These are phyloP conservation scores for Wallacemonas collosoma DNA, from an alignment of 208 protist species.

Conservation along the genomic window DNA sequence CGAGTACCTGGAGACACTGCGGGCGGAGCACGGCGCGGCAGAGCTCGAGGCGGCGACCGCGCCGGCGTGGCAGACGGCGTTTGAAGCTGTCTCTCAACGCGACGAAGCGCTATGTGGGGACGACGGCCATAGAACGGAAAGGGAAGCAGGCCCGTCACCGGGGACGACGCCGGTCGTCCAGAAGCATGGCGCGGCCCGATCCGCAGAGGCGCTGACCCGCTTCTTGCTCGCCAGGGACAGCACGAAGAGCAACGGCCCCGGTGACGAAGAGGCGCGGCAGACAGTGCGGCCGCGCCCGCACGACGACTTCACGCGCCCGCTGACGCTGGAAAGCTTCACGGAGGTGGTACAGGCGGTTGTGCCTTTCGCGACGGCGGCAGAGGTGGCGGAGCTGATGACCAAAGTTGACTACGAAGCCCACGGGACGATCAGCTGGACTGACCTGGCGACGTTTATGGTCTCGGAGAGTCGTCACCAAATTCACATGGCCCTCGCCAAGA, in stretches of 20 bases:
- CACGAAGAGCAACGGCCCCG: too few relatives aligned
- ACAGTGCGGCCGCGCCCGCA: neutral
- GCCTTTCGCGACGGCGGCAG: slow-evolving; percentile 35
- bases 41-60: neutral
- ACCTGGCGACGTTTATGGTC: slow-evolving; percentile 77
- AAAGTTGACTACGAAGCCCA: slow-evolving; percentile 77
- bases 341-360: slow-evolving; percentile 29
- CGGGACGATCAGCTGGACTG: slow-evolving; percentile 69
- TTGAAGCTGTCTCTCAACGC: too few relatives aligned
- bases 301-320: slow-evolving; percentile 20
- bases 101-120: too few relatives aligned
- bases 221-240: neutral
- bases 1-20: neutral
- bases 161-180: too few relatives aligned
- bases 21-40: neutral
- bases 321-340: slow-evolving; percentile 33
- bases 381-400: slow-evolving; percentile 64
- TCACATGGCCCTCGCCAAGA: slow-evolving; percentile 49
- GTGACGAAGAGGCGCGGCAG: neutral
- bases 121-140: too few relatives aligned
- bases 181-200: neutral
- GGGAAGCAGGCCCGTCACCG: too few relatives aligned
- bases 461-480: slow-evolving; percentile 63
- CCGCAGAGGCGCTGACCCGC: slow-evolving; percentile 22
- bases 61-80: too few relatives aligned